These are phyloP conservation scores for Apophysomyces trapeziformis DNA, from an alignment of 371 early-diverging fungal species.

Conservation along the genomic window DNA sequence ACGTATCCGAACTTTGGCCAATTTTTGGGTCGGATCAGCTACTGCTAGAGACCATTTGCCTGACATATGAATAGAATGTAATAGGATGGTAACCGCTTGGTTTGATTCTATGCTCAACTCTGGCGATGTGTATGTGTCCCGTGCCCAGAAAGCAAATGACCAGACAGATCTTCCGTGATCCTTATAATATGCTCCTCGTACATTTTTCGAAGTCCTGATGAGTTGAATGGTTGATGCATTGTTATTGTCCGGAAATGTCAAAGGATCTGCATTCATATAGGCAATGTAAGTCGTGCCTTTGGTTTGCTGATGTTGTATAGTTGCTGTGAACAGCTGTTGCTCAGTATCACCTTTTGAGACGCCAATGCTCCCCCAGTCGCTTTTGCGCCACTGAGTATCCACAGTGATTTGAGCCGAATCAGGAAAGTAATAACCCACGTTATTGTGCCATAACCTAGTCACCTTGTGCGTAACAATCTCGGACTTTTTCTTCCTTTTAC, in stretches of 20 bases:
- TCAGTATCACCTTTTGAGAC: constrained; percentile 21
- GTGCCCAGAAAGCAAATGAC: constrained; percentile 35
- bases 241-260: constrained; percentile 7
- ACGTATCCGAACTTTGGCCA: constrained; percentile 2
- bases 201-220: background rate
- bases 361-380: constrained; percentile 32
- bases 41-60: constrained; percentile 13
- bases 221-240: background rate
- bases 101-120: constrained; percentile 14
- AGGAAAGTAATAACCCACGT: constrained; percentile 34
- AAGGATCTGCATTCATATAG: constrained; percentile 13
- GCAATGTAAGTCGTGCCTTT: background rate
- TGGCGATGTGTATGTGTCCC: constrained; percentile 23
- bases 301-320: constrained; percentile 20
- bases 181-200: constrained; percentile 23
- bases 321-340: constrained; percentile 24
- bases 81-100: constrained; percentile 15
- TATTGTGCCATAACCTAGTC: constrained; percentile 31
- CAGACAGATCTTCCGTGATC: constrained; percentile 25
- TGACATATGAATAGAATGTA: background rate
- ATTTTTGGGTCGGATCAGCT: constrained; percentile 32
- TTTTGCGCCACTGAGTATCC: constrained; percentile 16
- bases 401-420: constrained; percentile 17
- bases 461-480: background rate
- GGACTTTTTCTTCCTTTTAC: constrained; percentile 15